Evolutionary conservation across 495 filamentous ascomycete genomes (phyloP).

Genomic region (Lichenothelia convexa): DNA sequence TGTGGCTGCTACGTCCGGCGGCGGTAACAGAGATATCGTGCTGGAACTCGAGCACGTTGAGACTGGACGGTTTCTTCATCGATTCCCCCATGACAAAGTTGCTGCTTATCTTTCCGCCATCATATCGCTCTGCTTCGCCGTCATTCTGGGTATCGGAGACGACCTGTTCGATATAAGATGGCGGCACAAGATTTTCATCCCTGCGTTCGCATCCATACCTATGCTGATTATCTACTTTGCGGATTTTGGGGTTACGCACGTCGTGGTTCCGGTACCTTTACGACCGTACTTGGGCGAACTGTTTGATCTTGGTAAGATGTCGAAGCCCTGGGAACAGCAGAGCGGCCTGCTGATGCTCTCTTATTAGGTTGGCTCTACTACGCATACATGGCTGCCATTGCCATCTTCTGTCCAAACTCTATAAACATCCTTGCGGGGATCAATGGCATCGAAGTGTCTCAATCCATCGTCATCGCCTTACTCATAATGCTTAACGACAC

Average conservation of each 20-base stretch:
- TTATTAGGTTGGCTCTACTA: slow-evolving; percentile 61
- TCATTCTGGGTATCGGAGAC: slow-evolving; percentile 82
- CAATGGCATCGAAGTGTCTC: slow-evolving; percentile 90
- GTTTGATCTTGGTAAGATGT: slow-evolving; percentile 48
- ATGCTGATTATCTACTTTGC: slow-evolving; percentile 96
- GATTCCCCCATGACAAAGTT: slow-evolving; percentile 89
- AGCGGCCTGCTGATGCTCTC: slow-evolving; percentile 4
- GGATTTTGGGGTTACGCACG: slow-evolving; percentile 88
- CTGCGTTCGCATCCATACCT: slow-evolving; percentile 81
- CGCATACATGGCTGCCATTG: slow-evolving; percentile 81
- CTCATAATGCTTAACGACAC: slow-evolving; percentile 70
- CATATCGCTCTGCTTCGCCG: slow-evolving; percentile 72
- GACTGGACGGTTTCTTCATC: slow-evolving; percentile 62
- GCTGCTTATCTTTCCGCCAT: slow-evolving; percentile 90
- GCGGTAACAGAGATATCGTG: slow-evolving; percentile 76
- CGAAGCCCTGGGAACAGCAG: neutral
- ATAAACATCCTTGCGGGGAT: slow-evolving; percentile 98
- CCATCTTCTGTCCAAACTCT: slow-evolving; percentile 93
- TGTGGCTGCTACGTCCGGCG: slow-evolving; percentile 84
- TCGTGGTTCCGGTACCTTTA: slow-evolving; percentile 73
- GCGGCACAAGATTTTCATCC: slow-evolving; percentile 96
- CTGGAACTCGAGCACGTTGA: slow-evolving; percentile 46
- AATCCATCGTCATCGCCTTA: slow-evolving; percentile 77
- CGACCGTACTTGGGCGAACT: slow-evolving; percentile 69
- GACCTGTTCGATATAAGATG: slow-evolving; percentile 97